Conservation (phyloP, 768 basidiomycete genomes). For the Rhizopogon rudus region DNA sequence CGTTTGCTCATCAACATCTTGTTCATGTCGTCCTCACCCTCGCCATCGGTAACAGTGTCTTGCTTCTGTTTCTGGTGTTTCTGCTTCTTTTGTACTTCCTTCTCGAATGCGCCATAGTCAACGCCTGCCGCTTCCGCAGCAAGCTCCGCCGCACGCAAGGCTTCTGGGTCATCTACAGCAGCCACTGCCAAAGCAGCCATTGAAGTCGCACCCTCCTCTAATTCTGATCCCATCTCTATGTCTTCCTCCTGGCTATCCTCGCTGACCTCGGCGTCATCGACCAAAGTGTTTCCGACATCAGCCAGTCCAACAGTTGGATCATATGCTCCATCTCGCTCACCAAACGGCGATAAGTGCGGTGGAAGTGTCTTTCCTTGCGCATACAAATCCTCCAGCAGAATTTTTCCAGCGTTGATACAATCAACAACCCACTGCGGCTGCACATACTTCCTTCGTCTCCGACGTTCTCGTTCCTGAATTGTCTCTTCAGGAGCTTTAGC, state of each 20-base stretch:
- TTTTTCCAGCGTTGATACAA: slow-evolving; percentile 83
- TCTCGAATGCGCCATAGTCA: slow-evolving; percentile 75
- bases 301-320: slow-evolving; percentile 46
- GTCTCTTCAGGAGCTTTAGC: slow-evolving; percentile 44
- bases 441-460: slow-evolving; percentile 74
- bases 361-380: slow-evolving; percentile 82
- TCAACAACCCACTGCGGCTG: slow-evolving; percentile 99
- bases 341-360: slow-evolving; percentile 95
- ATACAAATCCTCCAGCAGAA: slow-evolving; percentile 84
- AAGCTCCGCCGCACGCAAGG: slow-evolving; percentile 82
- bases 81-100: slow-evolving; percentile 58
- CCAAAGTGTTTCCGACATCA: slow-evolving; percentile 15
- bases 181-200: slow-evolving; percentile 26
- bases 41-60: slow-evolving; percentile 30
- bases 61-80: slow-evolving; percentile 31
- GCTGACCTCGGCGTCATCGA: slow-evolving; percentile 27
- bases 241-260: slow-evolving; percentile 24
- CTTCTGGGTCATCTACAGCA: slow-evolving; percentile 52
- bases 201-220: slow-evolving; percentile 24
- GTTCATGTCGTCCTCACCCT: slow-evolving; percentile 77
- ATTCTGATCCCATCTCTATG: slow-evolving; percentile 15
- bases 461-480: slow-evolving; percentile 53
- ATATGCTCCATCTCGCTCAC: slow-evolving; percentile 73
- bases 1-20: slow-evolving; percentile 99
- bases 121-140: slow-evolving; percentile 87